Evolutionary conservation across 805 yeast genomes (phyloP).

Genomic region (Saccharomycopsis amapae): DNA sequence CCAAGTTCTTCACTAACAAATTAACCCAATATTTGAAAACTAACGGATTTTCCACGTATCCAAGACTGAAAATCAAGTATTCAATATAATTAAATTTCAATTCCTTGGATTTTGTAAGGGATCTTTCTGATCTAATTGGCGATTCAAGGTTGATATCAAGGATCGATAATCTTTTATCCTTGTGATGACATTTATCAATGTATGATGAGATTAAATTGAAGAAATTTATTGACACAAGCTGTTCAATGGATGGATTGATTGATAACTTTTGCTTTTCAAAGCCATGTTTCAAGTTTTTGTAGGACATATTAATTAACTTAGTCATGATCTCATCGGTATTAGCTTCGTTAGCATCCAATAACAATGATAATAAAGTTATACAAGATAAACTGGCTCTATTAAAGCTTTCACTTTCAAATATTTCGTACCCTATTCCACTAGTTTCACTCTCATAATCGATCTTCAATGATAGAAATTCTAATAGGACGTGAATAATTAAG

Average conservation of each 20-base stretch:
- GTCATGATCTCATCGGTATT: conserved; percentile 42
- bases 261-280: not conserved
- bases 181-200: conserved; percentile 16
- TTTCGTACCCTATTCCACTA: conserved; percentile 19
- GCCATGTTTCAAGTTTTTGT: conserved; percentile 2
- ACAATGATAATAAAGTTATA: conserved; percentile 37
- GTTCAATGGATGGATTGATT: not conserved
- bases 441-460: conserved; percentile 16
- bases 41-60: conserved; percentile 36
- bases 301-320: conserved; percentile 33
- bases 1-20: conserved; percentile 45
- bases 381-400: conserved; percentile 35
- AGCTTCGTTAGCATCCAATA: conserved; percentile 52
- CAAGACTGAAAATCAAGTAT: conserved; percentile 45
- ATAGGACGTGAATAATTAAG: conserved; percentile 39
- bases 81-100: conserved; percentile 28
- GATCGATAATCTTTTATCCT: conserved; percentile 4
- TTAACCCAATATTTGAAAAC: conserved; percentile 42
- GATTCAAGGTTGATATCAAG: conserved; percentile 8
- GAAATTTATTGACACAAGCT: conserved; percentile 5
- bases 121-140: conserved; percentile 8
- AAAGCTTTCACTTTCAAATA: conserved; percentile 31
- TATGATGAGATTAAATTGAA: conserved; percentile 10
- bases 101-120: not conserved
- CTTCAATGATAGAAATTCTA: conserved; percentile 37